phyloP scores from a whole-genome alignment of 202 grass and related monocot genomes.

The Cymbopogon flexuosus region DNA sequence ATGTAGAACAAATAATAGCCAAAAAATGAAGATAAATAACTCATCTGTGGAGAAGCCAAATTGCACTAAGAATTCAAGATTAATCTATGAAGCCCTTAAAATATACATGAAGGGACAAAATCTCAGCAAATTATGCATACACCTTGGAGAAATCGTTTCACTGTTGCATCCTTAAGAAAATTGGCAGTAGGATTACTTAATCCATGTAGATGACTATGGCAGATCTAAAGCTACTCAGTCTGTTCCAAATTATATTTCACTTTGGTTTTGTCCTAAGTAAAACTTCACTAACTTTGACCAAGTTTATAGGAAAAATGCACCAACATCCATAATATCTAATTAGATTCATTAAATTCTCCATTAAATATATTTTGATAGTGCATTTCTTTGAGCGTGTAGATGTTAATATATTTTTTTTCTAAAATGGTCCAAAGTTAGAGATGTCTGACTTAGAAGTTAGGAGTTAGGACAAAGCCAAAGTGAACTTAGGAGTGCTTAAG shows the following conservation, averaged over 20 bases:
- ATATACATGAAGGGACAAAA: slow-evolving; percentile 25
- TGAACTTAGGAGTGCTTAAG: neutral
- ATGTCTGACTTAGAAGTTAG: neutral
- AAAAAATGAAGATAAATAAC: neutral
- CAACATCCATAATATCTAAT: neutral
- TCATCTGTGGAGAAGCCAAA: neutral
- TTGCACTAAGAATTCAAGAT: slow-evolving; percentile 8
- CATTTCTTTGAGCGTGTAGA: neutral
- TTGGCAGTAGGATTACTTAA: neutral
- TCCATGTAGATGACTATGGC: neutral
- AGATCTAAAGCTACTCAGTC: neutral
- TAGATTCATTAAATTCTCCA: neutral
- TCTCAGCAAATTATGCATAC: slow-evolving; percentile 13
- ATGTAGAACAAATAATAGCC: neutral
- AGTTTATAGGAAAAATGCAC: neutral
- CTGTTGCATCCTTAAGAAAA: slow-evolving; percentile 1
- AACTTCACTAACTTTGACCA: neutral
- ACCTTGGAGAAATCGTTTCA: neutral
- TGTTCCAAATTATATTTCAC: neutral
- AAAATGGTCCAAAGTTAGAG: too few relatives aligned
- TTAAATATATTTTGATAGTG: neutral
- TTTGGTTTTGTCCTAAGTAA: neutral
- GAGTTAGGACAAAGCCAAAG: neutral
- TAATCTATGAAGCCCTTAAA: neutral
- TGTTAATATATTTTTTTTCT: neutral